phyloP scores from a whole-genome alignment of 106 monocot genomes.

The Iris macrosiphon region DNA sequence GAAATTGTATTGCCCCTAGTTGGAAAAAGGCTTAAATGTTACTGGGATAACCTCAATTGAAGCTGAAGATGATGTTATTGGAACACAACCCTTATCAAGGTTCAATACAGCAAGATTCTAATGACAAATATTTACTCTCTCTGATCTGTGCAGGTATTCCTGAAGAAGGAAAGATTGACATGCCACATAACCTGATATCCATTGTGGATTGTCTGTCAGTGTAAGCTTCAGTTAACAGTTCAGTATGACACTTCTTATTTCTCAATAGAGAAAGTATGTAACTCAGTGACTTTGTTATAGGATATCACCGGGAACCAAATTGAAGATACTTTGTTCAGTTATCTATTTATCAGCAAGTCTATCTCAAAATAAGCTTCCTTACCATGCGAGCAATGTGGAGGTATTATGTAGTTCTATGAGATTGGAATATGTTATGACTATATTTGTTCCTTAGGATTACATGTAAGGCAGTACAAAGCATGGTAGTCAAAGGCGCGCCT shows the following conservation, averaged over 20 bases:
- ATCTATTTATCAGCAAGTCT: conserved; percentile 17
- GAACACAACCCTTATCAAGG: too few species aligned
- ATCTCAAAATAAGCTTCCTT: conserved; percentile 22
- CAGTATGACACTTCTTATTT: background rate
- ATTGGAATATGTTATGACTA: background rate
- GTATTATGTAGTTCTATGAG: conserved; percentile 14
- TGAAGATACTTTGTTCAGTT: conserved; percentile 19
- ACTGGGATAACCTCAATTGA: too few species aligned
- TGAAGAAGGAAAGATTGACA: conserved; percentile 1
- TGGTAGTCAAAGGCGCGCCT: too few species aligned
- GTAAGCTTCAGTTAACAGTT: conserved; percentile 10
- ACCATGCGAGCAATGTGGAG: conserved; percentile 5
- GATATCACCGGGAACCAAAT: conserved; percentile 7
- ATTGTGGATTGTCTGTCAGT: conserved; percentile 10
- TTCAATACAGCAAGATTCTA: too few species aligned
- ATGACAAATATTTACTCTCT: too few species aligned
- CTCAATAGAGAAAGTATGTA: too few species aligned
- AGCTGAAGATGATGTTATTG: too few species aligned
- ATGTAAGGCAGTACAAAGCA: background rate
- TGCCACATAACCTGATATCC: conserved; percentile 1
- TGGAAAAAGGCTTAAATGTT: too few species aligned
- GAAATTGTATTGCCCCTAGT: too few species aligned
- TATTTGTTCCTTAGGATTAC: background rate
- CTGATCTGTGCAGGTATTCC: conserved; percentile 7
- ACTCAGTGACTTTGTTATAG: background rate